phyloP scores from a whole-genome alignment of 2,329 filamentous ascomycete genomes.

The Hypoxylon sp. region DNA sequence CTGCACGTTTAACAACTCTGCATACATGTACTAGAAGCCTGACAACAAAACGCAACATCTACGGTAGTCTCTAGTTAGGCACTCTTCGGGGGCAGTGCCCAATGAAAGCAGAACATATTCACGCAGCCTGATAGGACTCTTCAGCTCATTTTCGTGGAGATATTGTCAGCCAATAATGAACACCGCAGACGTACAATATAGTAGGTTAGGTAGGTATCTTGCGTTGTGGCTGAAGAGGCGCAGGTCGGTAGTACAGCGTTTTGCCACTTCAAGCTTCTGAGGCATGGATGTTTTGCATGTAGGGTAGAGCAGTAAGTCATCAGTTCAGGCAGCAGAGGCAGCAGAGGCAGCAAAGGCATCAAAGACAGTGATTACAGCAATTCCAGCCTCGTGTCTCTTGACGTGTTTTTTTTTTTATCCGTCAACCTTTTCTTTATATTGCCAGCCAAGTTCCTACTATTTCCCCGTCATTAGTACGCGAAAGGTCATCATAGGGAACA shows the following conservation, averaged over 20 bases:
- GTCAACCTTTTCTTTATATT: background rate
- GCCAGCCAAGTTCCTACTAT: background rate
- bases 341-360: conserved; percentile 13
- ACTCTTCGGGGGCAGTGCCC: background rate
- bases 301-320: conserved; percentile 19
- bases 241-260: conserved; percentile 1
- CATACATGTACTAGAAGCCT: background rate
- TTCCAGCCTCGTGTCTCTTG: conserved; percentile 7
- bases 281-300: conserved; percentile 19
- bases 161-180: conserved; percentile 4
- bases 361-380: conserved; percentile 14
- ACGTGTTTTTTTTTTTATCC: background rate
- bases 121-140: conserved; percentile 4
- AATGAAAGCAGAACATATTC: background rate
- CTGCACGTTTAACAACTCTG: background rate
- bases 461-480: background rate
- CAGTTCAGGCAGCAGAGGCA: conserved; percentile 1
- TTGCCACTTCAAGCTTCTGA: conserved; percentile 9
- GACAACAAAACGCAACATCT: background rate
- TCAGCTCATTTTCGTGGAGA: background rate
- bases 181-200: background rate
- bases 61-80: background rate
- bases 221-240: conserved; percentile 14
- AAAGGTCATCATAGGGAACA: background rate
- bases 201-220: background rate